These are phyloP conservation scores for Ustilago crameri DNA, from an alignment of 1,284 basidiomycete species.

Conservation along the genomic window DNA sequence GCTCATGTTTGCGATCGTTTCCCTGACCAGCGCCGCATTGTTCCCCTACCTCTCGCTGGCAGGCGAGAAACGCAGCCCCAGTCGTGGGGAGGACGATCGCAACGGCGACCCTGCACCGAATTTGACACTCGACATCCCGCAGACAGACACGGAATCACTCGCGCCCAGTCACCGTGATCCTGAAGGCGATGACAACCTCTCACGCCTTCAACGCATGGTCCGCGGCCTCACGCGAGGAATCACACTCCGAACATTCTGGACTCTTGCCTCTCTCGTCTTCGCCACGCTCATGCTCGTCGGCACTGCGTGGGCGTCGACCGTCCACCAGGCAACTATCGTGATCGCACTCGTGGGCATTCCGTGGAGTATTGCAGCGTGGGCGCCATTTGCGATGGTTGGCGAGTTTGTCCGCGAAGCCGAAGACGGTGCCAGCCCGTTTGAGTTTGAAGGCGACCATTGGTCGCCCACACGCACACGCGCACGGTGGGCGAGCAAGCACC, in stretches of 20 bases:
- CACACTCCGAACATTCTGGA: slow-evolving; percentile 62
- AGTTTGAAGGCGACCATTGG: slow-evolving; percentile 54
- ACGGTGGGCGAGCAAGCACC: slow-evolving; percentile 13
- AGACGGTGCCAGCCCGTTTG: slow-evolving; percentile 39
- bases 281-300: slow-evolving; percentile 45
- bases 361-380: slow-evolving; percentile 67
- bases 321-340: slow-evolving; percentile 48
- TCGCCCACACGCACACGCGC: slow-evolving; percentile 20
- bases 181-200: slow-evolving; percentile 16
- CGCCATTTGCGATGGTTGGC: slow-evolving; percentile 65
- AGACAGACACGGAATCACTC: slow-evolving; percentile 8
- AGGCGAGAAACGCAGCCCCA: slow-evolving; percentile 15
- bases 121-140: slow-evolving; percentile 4
- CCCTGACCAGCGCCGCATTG: slow-evolving; percentile 48
- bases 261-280: slow-evolving; percentile 43
- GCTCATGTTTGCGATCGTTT: slow-evolving; percentile 60
- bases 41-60: slow-evolving; percentile 60
- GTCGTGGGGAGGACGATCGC: not conserved
- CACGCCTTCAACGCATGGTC: slow-evolving; percentile 13
- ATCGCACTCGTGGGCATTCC: slow-evolving; percentile 61
- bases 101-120: slow-evolving; percentile 8
- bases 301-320: slow-evolving; percentile 48
- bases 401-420: slow-evolving; percentile 64
- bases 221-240: slow-evolving; percentile 30
- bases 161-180: slow-evolving; percentile 4